phyloP scores from a whole-genome alignment of 495 filamentous ascomycete genomes.

The Talaromyces ruber region DNA sequence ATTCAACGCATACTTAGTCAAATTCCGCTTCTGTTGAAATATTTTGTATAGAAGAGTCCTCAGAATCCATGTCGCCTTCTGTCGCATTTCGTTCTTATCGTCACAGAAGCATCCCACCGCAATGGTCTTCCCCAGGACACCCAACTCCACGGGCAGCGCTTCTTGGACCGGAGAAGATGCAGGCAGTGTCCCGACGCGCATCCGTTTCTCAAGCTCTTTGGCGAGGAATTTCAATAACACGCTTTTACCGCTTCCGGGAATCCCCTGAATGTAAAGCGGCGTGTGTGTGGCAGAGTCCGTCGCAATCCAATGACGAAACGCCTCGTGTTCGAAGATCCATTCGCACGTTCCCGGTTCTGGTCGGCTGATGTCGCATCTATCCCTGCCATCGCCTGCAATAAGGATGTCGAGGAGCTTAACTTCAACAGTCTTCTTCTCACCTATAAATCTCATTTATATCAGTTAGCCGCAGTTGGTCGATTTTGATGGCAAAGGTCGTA shows the following conservation, averaged over 20 bases:
- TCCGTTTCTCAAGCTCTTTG: background rate
- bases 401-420: slow-evolving; percentile 2
- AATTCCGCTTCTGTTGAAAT: background rate
- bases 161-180: background rate
- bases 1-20: slow-evolving; percentile 1
- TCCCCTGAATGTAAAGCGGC: slow-evolving; percentile 1
- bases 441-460: background rate
- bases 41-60: slow-evolving; percentile 4
- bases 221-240: background rate
- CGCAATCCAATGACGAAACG: slow-evolving; percentile 1
- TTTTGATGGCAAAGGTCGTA: background rate
- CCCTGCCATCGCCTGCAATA: slow-evolving; percentile 1
- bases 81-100: slow-evolving; percentile 1
- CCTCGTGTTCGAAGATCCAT: background rate
- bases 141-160: background rate
- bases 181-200: background rate
- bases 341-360: slow-evolving; percentile 4
- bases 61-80: background rate
- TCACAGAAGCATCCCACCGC: slow-evolving; percentile 4
- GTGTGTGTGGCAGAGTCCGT: background rate
- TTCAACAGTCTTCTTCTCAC: slow-evolving; percentile 1
- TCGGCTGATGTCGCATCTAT: background rate
- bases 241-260: slow-evolving; percentile 2
- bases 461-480: background rate
- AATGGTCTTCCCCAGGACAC: background rate